Conservation (phyloP, 495 filamentous ascomycete genomes). For the Podospora didyma region DNA sequence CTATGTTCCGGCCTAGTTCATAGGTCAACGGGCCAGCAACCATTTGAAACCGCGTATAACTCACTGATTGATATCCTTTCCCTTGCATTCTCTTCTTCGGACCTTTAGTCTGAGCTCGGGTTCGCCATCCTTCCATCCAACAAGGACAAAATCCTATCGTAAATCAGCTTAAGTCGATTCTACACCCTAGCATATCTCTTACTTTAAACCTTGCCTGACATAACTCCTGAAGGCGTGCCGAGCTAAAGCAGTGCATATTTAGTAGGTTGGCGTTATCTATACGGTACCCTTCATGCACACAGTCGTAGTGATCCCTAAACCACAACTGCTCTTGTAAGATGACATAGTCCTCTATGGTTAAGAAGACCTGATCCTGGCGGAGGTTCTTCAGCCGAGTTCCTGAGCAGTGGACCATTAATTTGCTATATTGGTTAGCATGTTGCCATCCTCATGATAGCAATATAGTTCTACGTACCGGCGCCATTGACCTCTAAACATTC, state of each 20-base stretch:
- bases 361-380: constrained; percentile 2
- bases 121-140: not conserved
- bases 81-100: not conserved
- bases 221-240: constrained; percentile 6
- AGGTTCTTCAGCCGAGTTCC: constrained; percentile 3
- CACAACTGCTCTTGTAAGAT: constrained; percentile 7
- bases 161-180: not conserved
- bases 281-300: constrained; percentile 7
- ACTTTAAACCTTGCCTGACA: constrained; percentile 3
- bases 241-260: constrained; percentile 9
- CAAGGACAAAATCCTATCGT: not conserved
- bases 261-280: constrained; percentile 7
- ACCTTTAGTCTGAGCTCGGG: not conserved
- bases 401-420: constrained; percentile 5
- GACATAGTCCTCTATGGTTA: constrained; percentile 8
- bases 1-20: not conserved
- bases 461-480: constrained; percentile 2
- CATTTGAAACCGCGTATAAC: not conserved
- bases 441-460: not conserved
- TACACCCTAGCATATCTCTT: not conserved
- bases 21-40: no score
- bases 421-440: constrained; percentile 7
- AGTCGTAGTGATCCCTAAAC: constrained; percentile 10
- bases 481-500: constrained; percentile 7
- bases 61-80: constrained; percentile 1